Base-by-base conservation (phyloP, 2,329 filamentous ascomycete species). In the Cladobotryum protrusum region DNA sequence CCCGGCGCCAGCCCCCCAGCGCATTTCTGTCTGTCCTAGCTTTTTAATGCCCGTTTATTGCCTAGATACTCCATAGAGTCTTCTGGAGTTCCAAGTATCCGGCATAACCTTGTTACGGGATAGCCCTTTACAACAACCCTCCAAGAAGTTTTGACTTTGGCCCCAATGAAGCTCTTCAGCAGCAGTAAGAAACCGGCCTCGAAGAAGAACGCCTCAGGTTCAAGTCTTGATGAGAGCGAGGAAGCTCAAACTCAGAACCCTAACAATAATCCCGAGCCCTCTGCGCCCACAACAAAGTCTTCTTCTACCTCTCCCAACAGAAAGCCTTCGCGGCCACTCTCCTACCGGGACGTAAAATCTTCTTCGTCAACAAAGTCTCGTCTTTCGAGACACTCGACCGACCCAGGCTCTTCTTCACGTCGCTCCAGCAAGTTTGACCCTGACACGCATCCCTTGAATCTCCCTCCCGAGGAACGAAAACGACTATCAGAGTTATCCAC, bases 391-490 rank as follows among this genome's bases (percentile, higher is more conserved):
- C 71, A 77, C 54, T 68, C 75, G 35, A 74, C 73, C 52, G 76
- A 79, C 52, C 67, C 73, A 19, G 67, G 68, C 17, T 72, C 70
- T 29, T 72, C 70, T 20, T 70, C 66, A 33, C 73, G 77, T 24
- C 73, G 77, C 49, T 73, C 77, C 56, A 71, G 70, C 59, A 81
- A 81, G 65, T 69, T 74, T 63, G 83, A 88, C 64, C 76, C 76
- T 56, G 81, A 92, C 65, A 86, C 83, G 3, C 91, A 96, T 68
- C 92, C 92, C 36, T 79, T 96, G 47, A 96, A 96, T 63, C 81
- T 95, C 18, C 89, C 86, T 2, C 90, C 90, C 43, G 90, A 96
- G 73, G 85, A 96, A 77, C 81, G 89, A 86, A 53, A 87, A 67
- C 83, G 88, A 55, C 71, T 87, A 51, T 89, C 85, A 44, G 78